Evolutionary conservation across 768 basidiomycete species (phyloP), one percentile per base, ranked within the genome.

Genomic region (Symmetrospora coprosmae): DNA sequence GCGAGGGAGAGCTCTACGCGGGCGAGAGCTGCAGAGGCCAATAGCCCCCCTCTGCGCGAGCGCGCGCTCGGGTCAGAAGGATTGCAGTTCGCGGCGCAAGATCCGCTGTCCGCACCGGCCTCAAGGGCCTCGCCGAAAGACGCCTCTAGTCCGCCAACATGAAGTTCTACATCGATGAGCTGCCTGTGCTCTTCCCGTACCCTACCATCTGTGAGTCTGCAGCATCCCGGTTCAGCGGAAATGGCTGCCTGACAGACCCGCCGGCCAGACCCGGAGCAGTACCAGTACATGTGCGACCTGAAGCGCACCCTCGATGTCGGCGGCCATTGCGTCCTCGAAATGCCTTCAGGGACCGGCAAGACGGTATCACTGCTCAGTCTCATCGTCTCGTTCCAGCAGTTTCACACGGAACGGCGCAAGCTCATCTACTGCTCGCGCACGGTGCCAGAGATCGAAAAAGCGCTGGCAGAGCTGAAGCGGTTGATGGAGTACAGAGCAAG

Each of bases 321-420:
- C 62, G 94, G 94, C 49, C 94, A 99, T 67, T 96, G 94, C 72
- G 88, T 97, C n/a, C 79, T 99, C 35, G 94, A 99, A 76, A 99
- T 99, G 94, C 94, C 94, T 64, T 97, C 94, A 11, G 94, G 94
- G 16, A 99, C 94, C 21, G 94, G 94, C 23, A 99, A 99, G 76
- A 99, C 94, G 0, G 94, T 99, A 25, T 96, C 90, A 11, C 76
- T 99, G 8, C 77, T 99, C 17, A 90, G 87, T 1, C 74, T 99
- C 58, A 99, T 99, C 74, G 85, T 99, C 35, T 94, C 92, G 14
- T 99, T 97, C 70, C 92, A 97, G 74, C 90, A 94, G 89, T 92
- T 88, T 74, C 86, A 89, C 72, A 86, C 89, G 21, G 85, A 84
- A 6, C 83, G 83, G 63, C 80, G 94, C 63, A 97, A 97, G 72